A percentile compares a stretch with the other conserved stretches of the same genome.
Conservation (phyloP, 495 filamentous ascomycete species). For the Cercophora sp. region DNA sequence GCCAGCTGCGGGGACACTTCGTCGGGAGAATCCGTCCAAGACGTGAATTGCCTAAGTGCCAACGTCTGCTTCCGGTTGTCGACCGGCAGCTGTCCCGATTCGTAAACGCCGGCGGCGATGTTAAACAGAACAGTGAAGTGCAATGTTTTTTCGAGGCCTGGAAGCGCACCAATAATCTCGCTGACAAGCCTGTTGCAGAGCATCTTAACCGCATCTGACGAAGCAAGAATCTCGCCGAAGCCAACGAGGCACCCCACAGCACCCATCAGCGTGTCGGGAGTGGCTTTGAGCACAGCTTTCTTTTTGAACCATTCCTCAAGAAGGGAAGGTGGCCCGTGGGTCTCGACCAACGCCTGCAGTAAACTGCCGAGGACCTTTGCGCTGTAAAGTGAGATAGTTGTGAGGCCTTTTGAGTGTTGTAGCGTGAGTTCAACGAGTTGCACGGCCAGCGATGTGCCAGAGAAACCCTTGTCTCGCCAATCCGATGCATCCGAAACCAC, state of each 20-base stretch:
- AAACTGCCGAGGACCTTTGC: conserved; percentile 44
- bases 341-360: conserved; percentile 34
- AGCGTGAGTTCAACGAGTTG: conserved; percentile 35
- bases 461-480: conserved; percentile 30
- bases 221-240: conserved; percentile 44
- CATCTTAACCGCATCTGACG: conserved; percentile 39
- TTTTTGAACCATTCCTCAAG: conserved; percentile 41
- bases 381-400: conserved; percentile 42
- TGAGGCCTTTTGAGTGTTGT: conserved; percentile 28
- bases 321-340: conserved; percentile 34
- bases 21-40: conserved; percentile 59
- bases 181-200: conserved; percentile 54
- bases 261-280: conserved; percentile 42
- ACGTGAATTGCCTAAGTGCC: conserved; percentile 70
- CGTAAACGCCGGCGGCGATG: conserved; percentile 40
- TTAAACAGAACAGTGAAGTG: conserved; percentile 42
- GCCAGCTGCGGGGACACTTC: conserved; percentile 47
- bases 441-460: conserved; percentile 27
- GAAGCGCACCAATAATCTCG: conserved; percentile 44
- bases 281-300: conserved; percentile 34
- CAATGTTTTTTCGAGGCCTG: conserved; percentile 35
- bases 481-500: conserved; percentile 34
- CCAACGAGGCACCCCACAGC: conserved; percentile 52
- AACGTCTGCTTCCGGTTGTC: conserved; percentile 80
- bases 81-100: conserved; percentile 45